A percentile compares a stretch with the other conserved stretches of the same genome.
Evolutionary conservation across 768 basidiomycete species (phyloP).

Genomic region (Pleurotus giganteus): DNA sequence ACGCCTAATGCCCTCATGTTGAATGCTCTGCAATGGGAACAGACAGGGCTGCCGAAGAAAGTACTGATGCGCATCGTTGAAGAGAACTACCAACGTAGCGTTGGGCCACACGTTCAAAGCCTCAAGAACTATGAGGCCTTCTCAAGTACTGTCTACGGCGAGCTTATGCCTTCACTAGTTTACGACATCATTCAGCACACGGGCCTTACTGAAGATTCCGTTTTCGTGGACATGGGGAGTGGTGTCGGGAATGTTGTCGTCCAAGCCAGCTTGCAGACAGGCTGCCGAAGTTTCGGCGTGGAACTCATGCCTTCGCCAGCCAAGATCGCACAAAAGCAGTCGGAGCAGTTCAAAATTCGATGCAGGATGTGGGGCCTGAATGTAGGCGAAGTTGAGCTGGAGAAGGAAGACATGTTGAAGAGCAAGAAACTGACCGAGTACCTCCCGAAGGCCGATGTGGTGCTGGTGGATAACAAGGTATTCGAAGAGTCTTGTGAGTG

Average conservation of each 20-base stretch:
- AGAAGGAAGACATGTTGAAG: constrained; percentile 84
- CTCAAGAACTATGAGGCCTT: constrained; percentile 82
- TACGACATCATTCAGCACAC: constrained; percentile 65
- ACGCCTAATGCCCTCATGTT: constrained; percentile 49
- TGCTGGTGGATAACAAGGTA: constrained; percentile 88
- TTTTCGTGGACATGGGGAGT: constrained; percentile 83
- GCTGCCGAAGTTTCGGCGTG: constrained; percentile 75
- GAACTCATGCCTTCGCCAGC: constrained; percentile 80
- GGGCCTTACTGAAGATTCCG: constrained; percentile 52
- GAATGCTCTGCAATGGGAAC: constrained; percentile 47
- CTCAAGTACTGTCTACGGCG: constrained; percentile 86
- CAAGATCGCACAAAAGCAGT: constrained; percentile 72
- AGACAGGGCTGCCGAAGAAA: constrained; percentile 55
- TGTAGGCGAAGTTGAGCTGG: constrained; percentile 72
- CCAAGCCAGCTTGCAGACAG: constrained; percentile 79
- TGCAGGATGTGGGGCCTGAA: constrained; percentile 90
- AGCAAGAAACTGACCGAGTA: constrained; percentile 65
- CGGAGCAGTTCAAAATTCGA: constrained; percentile 69
- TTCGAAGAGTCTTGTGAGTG: constrained; percentile 71
- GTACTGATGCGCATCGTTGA: constrained; percentile 78
- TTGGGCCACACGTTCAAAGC: constrained; percentile 84
- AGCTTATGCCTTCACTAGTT: constrained; percentile 81
- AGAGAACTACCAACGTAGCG: constrained; percentile 90
- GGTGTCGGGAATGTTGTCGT: constrained; percentile 86
- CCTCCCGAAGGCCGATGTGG: constrained; percentile 82